Conservation (phyloP, 305 asterid species). For the Caryopteris hybrid region DNA sequence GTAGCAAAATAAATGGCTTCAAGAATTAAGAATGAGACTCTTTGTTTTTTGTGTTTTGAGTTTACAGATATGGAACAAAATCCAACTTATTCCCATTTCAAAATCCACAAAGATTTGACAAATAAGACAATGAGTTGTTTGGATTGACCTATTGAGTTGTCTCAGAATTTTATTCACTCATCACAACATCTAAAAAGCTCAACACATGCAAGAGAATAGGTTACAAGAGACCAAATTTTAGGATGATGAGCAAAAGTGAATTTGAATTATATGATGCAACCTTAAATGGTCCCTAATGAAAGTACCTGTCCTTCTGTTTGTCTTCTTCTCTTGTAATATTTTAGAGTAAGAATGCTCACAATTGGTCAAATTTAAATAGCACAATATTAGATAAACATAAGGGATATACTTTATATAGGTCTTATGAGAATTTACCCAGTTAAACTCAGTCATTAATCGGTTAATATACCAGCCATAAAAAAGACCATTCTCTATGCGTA, state of each 20-base stretch:
- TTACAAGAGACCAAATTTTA: neutral
- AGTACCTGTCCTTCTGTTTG: neutral
- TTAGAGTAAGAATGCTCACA: neutral
- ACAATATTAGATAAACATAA: neutral
- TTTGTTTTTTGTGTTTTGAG: too few relatives aligned
- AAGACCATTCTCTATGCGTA: too few relatives aligned
- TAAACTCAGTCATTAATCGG: too few relatives aligned
- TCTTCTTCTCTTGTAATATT: neutral
- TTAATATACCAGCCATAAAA: too few relatives aligned
- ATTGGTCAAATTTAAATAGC: neutral
- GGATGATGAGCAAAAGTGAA: neutral
- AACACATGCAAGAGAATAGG: neutral
- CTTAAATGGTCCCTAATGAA: neutral
- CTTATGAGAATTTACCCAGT: too few relatives aligned
- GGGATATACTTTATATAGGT: too few relatives aligned
- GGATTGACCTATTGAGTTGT: neutral
- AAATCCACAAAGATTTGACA: neutral
- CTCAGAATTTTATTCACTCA: neutral
- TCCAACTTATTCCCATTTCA: conserved; percentile 10
- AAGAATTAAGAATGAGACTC: too few relatives aligned
- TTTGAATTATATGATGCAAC: neutral
- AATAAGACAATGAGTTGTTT: conserved; percentile 3
- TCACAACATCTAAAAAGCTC: too few relatives aligned
- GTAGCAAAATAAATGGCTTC: too few relatives aligned
- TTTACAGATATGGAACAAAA: neutral